Evolutionary conservation across 345 rosid genomes (phyloP).

Genomic region (Citrus sp.): DNA sequence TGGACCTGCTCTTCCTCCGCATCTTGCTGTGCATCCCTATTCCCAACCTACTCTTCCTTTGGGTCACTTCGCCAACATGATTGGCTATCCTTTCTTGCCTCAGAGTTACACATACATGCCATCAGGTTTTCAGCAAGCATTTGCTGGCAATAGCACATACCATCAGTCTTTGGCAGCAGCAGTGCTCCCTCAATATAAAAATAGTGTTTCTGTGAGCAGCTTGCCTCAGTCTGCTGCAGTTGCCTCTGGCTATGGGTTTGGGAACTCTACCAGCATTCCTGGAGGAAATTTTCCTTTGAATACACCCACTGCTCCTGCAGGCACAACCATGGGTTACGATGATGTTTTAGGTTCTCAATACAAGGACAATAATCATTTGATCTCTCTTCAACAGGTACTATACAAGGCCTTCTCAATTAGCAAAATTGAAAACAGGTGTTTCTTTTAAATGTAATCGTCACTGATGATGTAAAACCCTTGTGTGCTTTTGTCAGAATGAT

Average conservation of each 20-base stretch:
- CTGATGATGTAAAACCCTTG: neutral
- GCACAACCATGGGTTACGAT: slow-evolving; percentile 65
- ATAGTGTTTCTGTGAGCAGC: slow-evolving; percentile 68
- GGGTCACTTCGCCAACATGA: slow-evolving; percentile 86
- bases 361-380: slow-evolving; percentile 69
- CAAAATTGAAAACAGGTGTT: neutral
- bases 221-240: slow-evolving; percentile 82
- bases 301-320: slow-evolving; percentile 57
- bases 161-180: slow-evolving; percentile 89
- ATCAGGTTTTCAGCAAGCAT: slow-evolving; percentile 84
- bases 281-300: slow-evolving; percentile 71
- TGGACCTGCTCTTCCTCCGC: slow-evolving; percentile 81
- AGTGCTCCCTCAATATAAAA: slow-evolving; percentile 85
- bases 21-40: slow-evolving; percentile 87
- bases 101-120: slow-evolving; percentile 95
- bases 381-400: slow-evolving; percentile 77
- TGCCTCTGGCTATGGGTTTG: slow-evolving; percentile 88
- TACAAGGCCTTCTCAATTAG: neutral
- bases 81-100: slow-evolving; percentile 80
- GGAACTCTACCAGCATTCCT: slow-evolving; percentile 65
- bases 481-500: slow-evolving; percentile 54
- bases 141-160: slow-evolving; percentile 72
- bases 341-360: slow-evolving; percentile 79
- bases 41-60: slow-evolving; percentile 82
- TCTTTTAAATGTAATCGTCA: neutral